Evolutionary conservation across 2,329 filamentous ascomycete species (phyloP), one percentile per base, ranked within the genome.

Genomic region (Bipolaris victoriae): DNA sequence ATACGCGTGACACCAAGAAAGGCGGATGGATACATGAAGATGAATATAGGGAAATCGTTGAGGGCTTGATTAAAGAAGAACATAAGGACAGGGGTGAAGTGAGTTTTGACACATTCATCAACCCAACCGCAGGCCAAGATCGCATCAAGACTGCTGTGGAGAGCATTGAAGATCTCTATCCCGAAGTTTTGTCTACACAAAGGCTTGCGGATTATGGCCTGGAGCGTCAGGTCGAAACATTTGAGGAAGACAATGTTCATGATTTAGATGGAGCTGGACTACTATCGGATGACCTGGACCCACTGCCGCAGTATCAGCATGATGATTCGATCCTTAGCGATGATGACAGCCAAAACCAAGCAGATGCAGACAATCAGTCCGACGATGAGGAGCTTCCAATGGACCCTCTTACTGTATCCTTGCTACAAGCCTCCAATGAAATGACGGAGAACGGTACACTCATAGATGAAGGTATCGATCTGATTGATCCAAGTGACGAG

Each of bases 21-120:
- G 86, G 87, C n/a, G 88, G 87, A 0, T 99, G 95, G 94, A 89
- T 97, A 53, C 93, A 97, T 65, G 94, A 98, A 73, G 88, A 91
- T 45, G 93, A 97, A 69, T 94, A 89, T 69, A 82, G 86, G 31
- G 80, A 87, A 41, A 83, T 90, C 65, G 80, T 96, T 1, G 76
- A 80, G 29, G 78, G 84, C 24, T 80, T 96, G 22, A 85, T 90
- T 7, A 72, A 78, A 1, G 81, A 88, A 22, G 92, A 97, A 72
- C 83, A 80, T 58, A 76, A 76, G 5, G 80, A 82, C 22, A 79
- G 74, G 15, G 68, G 74, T 5, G 72, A 80, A 9, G 61, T 84
- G 11, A 81, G 79, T 0, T 93, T 94, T 65, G 85, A 90, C 26
- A 83, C 78, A 0, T 95, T 93, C 73, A 80, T 90, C 6, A 80